These are phyloP conservation scores for Lachnum nothofagi DNA, from an alignment of 2,329 filamentous ascomycete species.

Conservation along the genomic window DNA sequence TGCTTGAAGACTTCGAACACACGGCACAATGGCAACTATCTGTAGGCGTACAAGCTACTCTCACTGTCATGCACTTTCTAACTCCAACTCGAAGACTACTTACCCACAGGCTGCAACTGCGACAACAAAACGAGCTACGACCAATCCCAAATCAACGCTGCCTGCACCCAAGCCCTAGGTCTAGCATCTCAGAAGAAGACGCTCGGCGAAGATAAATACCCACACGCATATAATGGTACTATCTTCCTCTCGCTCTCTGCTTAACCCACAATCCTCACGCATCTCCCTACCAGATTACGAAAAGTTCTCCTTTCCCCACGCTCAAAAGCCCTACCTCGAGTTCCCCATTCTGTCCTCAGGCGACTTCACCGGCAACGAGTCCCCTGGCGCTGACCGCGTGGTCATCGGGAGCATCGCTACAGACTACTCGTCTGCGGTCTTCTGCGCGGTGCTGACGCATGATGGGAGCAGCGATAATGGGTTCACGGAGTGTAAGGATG, in stretches of 20 bases:
- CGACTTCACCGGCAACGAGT: conserved; percentile 21
- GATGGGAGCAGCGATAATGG: conserved; percentile 29
- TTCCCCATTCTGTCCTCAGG: conserved; percentile 30
- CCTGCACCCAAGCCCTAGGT: conserved; percentile 24
- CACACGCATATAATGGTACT: conserved; percentile 31
- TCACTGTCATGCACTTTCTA: background rate
- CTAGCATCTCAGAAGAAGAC: conserved; percentile 26
- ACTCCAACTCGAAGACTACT: conserved; percentile 12
- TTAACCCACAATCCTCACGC: background rate
- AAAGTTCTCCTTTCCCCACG: conserved; percentile 30
- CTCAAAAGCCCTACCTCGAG: conserved; percentile 31
- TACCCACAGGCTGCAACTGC: conserved; percentile 23
- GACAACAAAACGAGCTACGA: conserved; percentile 25
- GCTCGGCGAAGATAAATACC: conserved; percentile 29
- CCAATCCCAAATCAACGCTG: conserved; percentile 23
- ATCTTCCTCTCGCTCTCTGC: background rate
- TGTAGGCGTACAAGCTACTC: background rate
- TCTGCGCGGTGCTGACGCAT: conserved; percentile 32
- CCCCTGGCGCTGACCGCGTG: conserved; percentile 32
- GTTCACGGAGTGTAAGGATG: conserved; percentile 30
- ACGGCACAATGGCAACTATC: conserved; percentile 8
- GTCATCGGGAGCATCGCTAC: conserved; percentile 29
- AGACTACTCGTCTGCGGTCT: conserved; percentile 28
- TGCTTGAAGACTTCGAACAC: background rate
- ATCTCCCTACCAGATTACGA: conserved; percentile 26